phyloP scores from a whole-genome alignment of 2,329 filamentous ascomycete genomes.

The Fusarium clavum region DNA sequence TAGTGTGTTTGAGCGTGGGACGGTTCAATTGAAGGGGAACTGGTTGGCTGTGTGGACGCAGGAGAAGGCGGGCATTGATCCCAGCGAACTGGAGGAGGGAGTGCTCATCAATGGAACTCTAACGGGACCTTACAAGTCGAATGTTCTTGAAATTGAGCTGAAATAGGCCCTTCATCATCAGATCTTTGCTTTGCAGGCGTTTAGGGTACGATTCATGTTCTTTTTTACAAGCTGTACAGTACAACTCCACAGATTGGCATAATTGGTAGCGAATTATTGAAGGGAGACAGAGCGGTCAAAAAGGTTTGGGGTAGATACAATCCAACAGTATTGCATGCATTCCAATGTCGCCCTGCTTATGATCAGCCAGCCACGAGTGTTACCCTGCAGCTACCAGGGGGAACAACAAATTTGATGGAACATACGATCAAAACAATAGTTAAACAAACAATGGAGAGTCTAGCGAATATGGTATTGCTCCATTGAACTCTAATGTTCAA shows the following conservation, averaged over 20 bases:
- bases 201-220: background rate
- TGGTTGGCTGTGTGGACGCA: conserved; percentile 52
- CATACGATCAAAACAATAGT: background rate
- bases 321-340: conserved; percentile 4
- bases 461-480: background rate
- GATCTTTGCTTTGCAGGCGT: conserved; percentile 6
- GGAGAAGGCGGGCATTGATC: conserved; percentile 40
- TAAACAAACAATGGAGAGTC: background rate
- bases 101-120: conserved; percentile 33
- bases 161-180: background rate
- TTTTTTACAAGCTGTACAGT: background rate
- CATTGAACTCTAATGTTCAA: background rate
- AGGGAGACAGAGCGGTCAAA: background rate
- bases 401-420: background rate
- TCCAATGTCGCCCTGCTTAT: conserved; percentile 2
- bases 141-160: conserved; percentile 35
- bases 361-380: background rate
- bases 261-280: conserved; percentile 10
- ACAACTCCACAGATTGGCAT: background rate
- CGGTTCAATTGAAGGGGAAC: conserved; percentile 52
- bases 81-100: conserved; percentile 35
- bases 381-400: conserved; percentile 3
- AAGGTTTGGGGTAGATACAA: conserved; percentile 3
- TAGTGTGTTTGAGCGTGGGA: conserved; percentile 49
- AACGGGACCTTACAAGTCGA: conserved; percentile 39